Evolutionary conservation across 176 grass and related monocot genomes (phyloP).

Genomic region (Chrysopogon serrulatus): DNA sequence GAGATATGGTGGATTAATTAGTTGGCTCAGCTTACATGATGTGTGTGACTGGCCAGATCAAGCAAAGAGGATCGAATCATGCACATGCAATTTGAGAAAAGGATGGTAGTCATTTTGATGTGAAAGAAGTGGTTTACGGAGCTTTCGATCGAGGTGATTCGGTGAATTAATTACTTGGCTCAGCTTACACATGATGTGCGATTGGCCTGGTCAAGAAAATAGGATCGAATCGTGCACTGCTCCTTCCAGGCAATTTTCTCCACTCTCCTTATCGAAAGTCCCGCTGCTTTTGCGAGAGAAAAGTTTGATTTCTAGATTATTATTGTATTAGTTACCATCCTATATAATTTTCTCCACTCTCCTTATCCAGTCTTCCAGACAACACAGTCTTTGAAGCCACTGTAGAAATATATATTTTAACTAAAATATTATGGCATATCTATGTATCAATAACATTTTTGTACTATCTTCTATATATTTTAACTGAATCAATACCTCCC

Average conservation of each 20-base stretch:
- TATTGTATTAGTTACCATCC: background rate
- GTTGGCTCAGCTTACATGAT: background rate
- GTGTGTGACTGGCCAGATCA: background rate
- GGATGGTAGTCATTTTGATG: background rate
- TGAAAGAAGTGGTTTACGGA: background rate
- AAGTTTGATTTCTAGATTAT: background rate
- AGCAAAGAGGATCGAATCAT: background rate
- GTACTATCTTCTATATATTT: no score
- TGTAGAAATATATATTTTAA: no score
- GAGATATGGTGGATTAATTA: background rate
- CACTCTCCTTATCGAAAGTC: background rate
- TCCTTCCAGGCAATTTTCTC: background rate
- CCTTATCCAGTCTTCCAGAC: no score
- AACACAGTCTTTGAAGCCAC: no score
- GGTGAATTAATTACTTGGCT: slow-evolving; percentile 5
- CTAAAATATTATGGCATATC: no score
- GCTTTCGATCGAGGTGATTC: background rate
- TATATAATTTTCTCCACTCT: no score
- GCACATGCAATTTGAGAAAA: background rate
- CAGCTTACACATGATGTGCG: background rate
- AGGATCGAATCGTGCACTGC: background rate
- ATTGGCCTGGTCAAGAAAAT: background rate
- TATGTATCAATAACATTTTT: no score
- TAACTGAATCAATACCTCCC: no score
- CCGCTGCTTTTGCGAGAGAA: background rate